These are phyloP conservation scores for Sarocladium kiliense DNA, from an alignment of 2,329 filamentous ascomycete species.

Conservation along the genomic window DNA sequence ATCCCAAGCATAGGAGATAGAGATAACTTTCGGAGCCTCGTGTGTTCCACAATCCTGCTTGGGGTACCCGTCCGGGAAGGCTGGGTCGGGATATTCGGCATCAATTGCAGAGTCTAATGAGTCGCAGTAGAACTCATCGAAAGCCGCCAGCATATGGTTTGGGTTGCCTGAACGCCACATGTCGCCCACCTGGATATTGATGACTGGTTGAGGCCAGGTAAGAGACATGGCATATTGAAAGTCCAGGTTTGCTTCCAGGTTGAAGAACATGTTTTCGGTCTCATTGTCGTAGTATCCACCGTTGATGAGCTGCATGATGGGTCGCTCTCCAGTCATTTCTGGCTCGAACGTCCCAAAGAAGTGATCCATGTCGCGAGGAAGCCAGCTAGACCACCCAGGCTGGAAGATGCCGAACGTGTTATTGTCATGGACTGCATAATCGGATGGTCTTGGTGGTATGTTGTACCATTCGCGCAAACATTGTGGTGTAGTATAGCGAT, in stretches of 20 bases:
- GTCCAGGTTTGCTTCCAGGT: background rate
- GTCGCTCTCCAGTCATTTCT: background rate
- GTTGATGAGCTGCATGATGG: background rate
- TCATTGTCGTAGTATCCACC: background rate
- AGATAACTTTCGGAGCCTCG: background rate
- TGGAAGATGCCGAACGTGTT: background rate
- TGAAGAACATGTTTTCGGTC: background rate
- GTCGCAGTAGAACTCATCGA: background rate
- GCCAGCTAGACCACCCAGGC: background rate
- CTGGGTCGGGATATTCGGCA: background rate
- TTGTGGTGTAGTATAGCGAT: background rate
- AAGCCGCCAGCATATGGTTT: background rate
- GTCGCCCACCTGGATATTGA: background rate
- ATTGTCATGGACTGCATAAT: background rate
- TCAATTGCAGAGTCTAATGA: background rate
- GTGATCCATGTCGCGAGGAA: background rate
- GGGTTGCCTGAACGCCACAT: background rate
- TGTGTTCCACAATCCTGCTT: background rate
- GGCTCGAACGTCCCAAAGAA: background rate
- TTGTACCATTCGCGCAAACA: background rate
- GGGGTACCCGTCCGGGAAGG: background rate
- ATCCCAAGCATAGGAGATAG: background rate
- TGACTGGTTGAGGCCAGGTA: background rate
- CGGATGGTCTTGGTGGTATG: background rate
- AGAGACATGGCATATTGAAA: background rate